A percentile compares a stretch with the other conserved stretches of the same genome.
Evolutionary conservation across 176 grass and related monocot species (phyloP).

Genomic region (Neostapfia colusana): DNA sequence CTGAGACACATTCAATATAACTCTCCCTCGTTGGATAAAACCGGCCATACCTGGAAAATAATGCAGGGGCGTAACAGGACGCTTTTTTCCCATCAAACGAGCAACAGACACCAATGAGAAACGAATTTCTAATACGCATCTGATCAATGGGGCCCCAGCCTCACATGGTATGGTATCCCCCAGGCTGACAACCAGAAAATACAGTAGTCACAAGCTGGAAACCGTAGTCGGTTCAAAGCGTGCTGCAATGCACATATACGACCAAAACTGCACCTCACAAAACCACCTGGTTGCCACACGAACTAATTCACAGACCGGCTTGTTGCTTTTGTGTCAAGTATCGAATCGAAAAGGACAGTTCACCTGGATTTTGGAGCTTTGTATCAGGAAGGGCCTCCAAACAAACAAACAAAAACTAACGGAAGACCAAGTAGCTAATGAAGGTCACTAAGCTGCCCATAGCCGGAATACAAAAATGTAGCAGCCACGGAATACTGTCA

Average conservation of each 20-base stretch:
- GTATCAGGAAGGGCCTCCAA: constrained; percentile 11
- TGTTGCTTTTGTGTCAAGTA: constrained; percentile 44
- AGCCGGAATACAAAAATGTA: neutral
- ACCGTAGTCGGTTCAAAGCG: constrained; percentile 11
- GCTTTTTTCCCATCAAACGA: neutral
- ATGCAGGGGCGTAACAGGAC: constrained; percentile 15
- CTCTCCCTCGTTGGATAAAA: neutral
- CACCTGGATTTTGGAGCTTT: constrained; percentile 33
- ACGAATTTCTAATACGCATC: neutral
- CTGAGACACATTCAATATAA: neutral
- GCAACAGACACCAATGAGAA: neutral
- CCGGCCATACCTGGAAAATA: neutral
- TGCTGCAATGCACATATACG: constrained; percentile 10
- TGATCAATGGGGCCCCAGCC: neutral
- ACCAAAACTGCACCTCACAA: constrained; percentile 37
- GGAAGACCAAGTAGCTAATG: neutral
- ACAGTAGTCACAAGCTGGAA: constrained; percentile 41
- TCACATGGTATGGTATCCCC: constrained; percentile 33
- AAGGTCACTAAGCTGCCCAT: neutral
- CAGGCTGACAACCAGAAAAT: constrained; percentile 34
- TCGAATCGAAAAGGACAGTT: constrained; percentile 17
- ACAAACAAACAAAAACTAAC: neutral
- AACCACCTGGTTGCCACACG: constrained; percentile 19
- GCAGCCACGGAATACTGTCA: constrained; percentile 26
- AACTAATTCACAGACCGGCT: neutral